Base-by-base conservation (phyloP, 257 asterid species). In the Solanum pinnatisectum region DNA sequence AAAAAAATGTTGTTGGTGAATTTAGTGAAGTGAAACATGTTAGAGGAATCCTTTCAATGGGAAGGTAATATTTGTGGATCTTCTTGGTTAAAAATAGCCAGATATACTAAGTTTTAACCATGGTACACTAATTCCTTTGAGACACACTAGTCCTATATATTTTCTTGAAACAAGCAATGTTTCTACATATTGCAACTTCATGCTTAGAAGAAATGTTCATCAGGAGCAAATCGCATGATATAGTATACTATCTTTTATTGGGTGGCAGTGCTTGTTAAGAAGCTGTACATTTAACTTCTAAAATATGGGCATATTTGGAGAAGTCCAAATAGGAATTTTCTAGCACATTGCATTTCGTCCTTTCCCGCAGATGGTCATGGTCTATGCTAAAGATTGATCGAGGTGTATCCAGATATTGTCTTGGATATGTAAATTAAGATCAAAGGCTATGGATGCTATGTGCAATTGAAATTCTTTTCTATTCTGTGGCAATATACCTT, bases 1-100 rank as follows among this genome's bases (percentile, higher is more conserved):
- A 74, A 11, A 97, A 94, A 94, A 97, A 94, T 76, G 88, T 97
- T 89, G 91, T 91, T 37, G 99, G 99, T 89, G 99, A 96, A 92
- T 96, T 97, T 85, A 96, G 99, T 91, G 92, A 93, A 40, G 98
- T 97, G 91, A 96, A 95, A 89, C 99, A 96, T 65, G 99, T 95
- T 82, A 93, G 96, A 91, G 99, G 99, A 70, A 97, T 95, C 89
- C 98, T 97, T 88, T 97, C 99, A 59, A 95, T 97, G 99, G 98
- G 99, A 91, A 97, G 99, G 99, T 97, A 95, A 89, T 65, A 36
- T 84, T 73, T 22, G 71, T 49, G 30, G 77, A 37, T 73, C 72
- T 70, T 67, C 33, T 74, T 63, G 59, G 56, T 73, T 36, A 86
- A 68, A 49, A 9, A 30, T 81, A 16, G 85, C 27, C 68, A 30